Conservation (phyloP, 2,329 filamentous ascomycete genomes). For the Talaromyces sp. region DNA sequence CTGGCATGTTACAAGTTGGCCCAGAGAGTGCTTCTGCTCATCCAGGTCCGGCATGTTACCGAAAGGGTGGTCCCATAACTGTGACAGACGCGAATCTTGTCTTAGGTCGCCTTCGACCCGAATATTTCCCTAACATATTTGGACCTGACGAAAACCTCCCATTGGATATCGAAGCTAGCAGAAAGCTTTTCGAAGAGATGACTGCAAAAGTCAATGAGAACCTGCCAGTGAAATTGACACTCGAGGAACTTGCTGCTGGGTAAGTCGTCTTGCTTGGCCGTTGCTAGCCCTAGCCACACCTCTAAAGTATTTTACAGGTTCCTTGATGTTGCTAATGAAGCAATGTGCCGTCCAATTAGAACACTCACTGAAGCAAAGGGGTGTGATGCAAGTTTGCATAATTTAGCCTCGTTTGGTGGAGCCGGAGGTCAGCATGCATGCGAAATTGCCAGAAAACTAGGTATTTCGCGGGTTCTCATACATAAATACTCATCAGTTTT, state of each 20-base stretch:
- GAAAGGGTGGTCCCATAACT: not conserved
- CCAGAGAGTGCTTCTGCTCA: conserved; percentile 1
- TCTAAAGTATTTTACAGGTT: conserved; percentile 42
- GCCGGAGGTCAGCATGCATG: conserved; percentile 74
- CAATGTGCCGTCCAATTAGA: conserved; percentile 82
- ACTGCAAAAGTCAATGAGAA: conserved; percentile 70
- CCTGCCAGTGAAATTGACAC: not conserved
- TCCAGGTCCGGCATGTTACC: not conserved
- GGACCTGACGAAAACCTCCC: conserved; percentile 75
- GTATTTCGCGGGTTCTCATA: conserved; percentile 77
- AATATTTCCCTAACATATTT: conserved; percentile 76
- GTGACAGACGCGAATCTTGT: not conserved
- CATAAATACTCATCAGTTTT: conserved; percentile 73
- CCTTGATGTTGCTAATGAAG: conserved; percentile 82
- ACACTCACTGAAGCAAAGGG: conserved; percentile 55
- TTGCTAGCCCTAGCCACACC: too few species aligned
- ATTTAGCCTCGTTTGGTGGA: not conserved
- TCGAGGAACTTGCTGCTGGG: not conserved
- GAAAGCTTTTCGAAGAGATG: conserved; percentile 65
- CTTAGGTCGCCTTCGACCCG: not conserved
- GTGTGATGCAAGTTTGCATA: not conserved
- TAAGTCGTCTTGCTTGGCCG: not conserved
- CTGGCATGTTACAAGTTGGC: not conserved
- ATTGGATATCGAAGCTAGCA: conserved; percentile 66
- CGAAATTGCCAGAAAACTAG: conserved; percentile 78